Base-by-base conservation (phyloP, 177 flowering plant genomes). In the Vitis hybrid region DNA sequence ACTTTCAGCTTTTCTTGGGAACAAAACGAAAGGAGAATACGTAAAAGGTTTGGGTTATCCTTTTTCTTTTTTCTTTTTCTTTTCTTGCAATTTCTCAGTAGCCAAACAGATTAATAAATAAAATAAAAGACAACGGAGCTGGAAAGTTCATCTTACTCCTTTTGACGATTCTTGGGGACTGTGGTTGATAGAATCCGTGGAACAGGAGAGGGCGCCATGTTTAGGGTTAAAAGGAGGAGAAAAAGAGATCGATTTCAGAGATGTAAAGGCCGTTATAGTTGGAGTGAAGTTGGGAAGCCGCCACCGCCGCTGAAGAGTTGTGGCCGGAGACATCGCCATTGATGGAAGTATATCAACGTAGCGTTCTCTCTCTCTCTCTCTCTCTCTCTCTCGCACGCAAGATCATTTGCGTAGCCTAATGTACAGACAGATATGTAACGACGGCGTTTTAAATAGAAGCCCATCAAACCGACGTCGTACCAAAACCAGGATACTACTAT, bases 261-360 rank as follows among this genome's bases (percentile, higher is more conserved):
- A 34, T 1, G 67, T 1, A 13, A 30, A 3, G 4, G n/a, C 18
- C n/a, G 64, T 26, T 48, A 7, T 67, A 19, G 65, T 11, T 15
- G 61, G 63, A 34, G 18, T 19, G 34, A 70, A 15, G 48, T 10
- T 58, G 21, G 72, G 70, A n/a, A 51, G 60, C 19, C 52, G 19
- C 18, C 34, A 55, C 26, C 68, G 74, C 77, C 77, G 72, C 34
- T 73, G 65, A 32, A 70, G 64, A 64, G 66, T 58, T 10, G 54
- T 5, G 1, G 68, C 32, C 5, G 64, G 14, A 56, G 69, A 68
- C 3, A 60, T 23, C 54, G 78, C 72, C 66, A 66, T 45, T 18
- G 71, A 71, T 51, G 78, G 76, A 18, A 76, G 52, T 61, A 63
- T 64, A 34, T n/a, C 65, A 73, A 30, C 82, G 73, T 73, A 40